These are phyloP conservation scores for Sordariomycetes sp. DNA, from an alignment of 2,329 filamentous ascomycete genomes.

Conservation along the genomic window DNA sequence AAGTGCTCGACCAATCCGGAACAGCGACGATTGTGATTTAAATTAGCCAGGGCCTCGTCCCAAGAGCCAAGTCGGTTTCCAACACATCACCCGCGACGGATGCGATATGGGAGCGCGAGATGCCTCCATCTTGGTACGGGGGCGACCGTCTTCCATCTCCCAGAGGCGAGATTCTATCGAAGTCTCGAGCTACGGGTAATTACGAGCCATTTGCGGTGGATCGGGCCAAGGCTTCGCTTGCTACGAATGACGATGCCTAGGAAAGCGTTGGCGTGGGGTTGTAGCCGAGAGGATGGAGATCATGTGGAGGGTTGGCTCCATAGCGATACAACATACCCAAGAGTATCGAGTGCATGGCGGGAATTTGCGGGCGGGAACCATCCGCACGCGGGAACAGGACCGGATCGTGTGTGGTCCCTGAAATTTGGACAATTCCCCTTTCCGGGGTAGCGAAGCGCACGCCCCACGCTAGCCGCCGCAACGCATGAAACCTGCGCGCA, in stretches of 20 bases:
- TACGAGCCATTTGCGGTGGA: neutral
- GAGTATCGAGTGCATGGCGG: too few species aligned
- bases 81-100: neutral
- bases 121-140: neutral
- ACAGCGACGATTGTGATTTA: neutral
- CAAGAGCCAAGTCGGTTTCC: neutral
- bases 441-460: neutral
- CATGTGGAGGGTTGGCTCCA: too few species aligned
- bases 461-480: neutral
- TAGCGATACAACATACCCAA: too few species aligned
- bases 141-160: too few species aligned
- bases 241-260: too few species aligned
- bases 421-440: neutral
- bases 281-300: too few species aligned
- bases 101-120: neutral
- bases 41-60: conserved; percentile 2
- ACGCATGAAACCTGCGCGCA: neutral
- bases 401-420: neutral
- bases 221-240: neutral
- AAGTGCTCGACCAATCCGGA: conserved; percentile 1
- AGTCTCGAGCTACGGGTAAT: neutral
- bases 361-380: too few species aligned
- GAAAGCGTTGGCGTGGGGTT: too few species aligned
- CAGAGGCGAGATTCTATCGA: too few species aligned
- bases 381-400: neutral